These are phyloP conservation scores for Phellinidium pouzarii DNA, from an alignment of 1,284 basidiomycete genomes.

Conservation along the genomic window DNA sequence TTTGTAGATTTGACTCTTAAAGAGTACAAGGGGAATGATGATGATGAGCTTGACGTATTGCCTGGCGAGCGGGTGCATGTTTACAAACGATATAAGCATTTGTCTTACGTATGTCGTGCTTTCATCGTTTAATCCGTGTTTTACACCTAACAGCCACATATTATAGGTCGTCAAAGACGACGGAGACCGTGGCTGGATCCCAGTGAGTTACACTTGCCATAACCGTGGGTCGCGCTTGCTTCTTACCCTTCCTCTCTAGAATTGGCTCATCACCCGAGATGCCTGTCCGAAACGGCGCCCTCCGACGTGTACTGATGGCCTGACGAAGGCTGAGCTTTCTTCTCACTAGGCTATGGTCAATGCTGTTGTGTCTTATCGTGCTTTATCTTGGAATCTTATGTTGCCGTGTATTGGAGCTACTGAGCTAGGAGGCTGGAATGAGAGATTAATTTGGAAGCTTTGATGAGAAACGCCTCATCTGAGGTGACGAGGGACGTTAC, in stretches of 20 bases:
- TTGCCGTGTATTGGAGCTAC: too few species aligned
- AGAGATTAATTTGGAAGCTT: too few species aligned
- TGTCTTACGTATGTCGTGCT: conserved; percentile 32
- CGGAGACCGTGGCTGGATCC: conserved; percentile 43
- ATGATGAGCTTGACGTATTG: conserved; percentile 41
- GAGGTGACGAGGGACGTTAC: too few species aligned
- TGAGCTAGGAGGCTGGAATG: too few species aligned
- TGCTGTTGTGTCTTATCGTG: too few species aligned
- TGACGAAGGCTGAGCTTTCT: too few species aligned
- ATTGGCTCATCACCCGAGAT: background rate
- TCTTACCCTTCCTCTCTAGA: background rate
- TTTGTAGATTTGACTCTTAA: background rate
- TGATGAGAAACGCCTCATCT: too few species aligned
- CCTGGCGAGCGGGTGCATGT: conserved; percentile 47
- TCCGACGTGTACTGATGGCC: background rate
- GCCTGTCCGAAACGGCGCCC: background rate
- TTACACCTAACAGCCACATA: conserved; percentile 14
- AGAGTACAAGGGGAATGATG: conserved; percentile 38
- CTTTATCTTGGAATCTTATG: too few species aligned
- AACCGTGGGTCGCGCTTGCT: background rate
- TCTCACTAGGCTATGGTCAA: too few species aligned
- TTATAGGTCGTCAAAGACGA: conserved; percentile 35
- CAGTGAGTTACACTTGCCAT: conserved; percentile 23
- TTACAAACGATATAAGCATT: conserved; percentile 56
- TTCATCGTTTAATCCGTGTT: background rate